Percentiles rank a stretch among this genome's conserved stretches.
phyloP scores from a whole-genome alignment of 2,329 filamentous ascomycete genomes.

The Trichophyton schoenleinii region DNA sequence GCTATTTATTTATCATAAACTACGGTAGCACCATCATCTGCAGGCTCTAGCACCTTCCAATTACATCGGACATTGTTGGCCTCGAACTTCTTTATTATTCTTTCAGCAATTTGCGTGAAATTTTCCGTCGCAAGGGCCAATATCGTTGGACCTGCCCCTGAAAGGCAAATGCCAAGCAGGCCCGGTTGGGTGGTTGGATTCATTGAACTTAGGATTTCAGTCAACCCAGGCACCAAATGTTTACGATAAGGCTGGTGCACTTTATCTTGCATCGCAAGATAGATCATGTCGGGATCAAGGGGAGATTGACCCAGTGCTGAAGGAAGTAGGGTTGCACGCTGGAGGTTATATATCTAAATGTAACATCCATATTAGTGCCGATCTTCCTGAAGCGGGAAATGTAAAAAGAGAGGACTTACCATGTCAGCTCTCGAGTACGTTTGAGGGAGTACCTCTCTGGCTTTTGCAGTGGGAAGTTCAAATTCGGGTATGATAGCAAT shows the following conservation, averaged over 20 bases:
- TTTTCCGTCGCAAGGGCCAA: conserved; percentile 81
- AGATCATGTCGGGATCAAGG: conserved; percentile 85
- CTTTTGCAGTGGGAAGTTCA: conserved; percentile 86
- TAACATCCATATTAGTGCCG: background rate
- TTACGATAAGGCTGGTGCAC: conserved; percentile 94
- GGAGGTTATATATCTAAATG: conserved; percentile 64
- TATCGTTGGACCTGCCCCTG: conserved; percentile 89
- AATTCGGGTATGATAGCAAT: conserved; percentile 94
- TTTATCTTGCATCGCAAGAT: conserved; percentile 97
- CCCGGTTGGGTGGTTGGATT: conserved; percentile 77
- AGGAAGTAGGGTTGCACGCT: conserved; percentile 80
- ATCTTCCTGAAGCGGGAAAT: background rate
- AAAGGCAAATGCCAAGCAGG: conserved; percentile 85
- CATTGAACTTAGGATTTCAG: conserved; percentile 81
- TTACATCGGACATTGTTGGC: conserved; percentile 55
- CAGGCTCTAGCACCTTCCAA: conserved; percentile 81
- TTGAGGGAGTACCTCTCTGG: conserved; percentile 70
- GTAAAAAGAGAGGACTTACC: conserved; percentile 40
- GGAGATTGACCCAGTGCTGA: conserved; percentile 81
- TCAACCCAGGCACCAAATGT: conserved; percentile 78
- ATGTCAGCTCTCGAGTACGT: conserved; percentile 71
- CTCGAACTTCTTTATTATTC: conserved; percentile 63
- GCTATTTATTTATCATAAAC: conserved; percentile 14
- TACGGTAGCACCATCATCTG: conserved; percentile 47
- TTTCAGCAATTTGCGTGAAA: conserved; percentile 73